Conservation (phyloP, 2,329 filamentous ascomycete species). For the Peltaster fructicola region DNA sequence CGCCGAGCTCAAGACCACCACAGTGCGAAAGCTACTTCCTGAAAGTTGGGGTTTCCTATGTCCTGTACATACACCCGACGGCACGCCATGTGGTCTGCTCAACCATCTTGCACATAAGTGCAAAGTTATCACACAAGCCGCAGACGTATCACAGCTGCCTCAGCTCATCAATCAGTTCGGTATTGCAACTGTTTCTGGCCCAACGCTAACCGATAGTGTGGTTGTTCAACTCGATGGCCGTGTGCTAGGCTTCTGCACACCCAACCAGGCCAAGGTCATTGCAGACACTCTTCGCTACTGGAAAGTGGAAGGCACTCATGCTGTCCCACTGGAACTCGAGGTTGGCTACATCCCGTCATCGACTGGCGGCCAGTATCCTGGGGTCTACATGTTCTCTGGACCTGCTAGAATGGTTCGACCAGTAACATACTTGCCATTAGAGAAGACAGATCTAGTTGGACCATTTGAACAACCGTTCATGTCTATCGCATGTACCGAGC, state of each 20-base stretch:
- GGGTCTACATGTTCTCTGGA: constrained; percentile 81
- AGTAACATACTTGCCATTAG: constrained; percentile 77
- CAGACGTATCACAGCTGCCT: constrained; percentile 60
- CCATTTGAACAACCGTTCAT: constrained; percentile 96
- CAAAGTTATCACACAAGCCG: constrained; percentile 58
- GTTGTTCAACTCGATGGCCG: constrained; percentile 80
- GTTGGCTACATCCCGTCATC: constrained; percentile 83
- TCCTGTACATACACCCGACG: constrained; percentile 93
- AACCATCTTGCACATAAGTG: constrained; percentile 96
- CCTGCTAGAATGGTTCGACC: constrained; percentile 76
- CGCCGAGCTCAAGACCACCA: constrained; percentile 90
- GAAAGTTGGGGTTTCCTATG: constrained; percentile 98
- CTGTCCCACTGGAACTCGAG: constrained; percentile 68
- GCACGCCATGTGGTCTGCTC: constrained; percentile 78
- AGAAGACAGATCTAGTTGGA: constrained; percentile 74
- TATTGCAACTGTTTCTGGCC: constrained; percentile 56
- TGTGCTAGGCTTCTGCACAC: constrained; percentile 78
- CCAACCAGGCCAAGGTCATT: constrained; percentile 63
- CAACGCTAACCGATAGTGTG: constrained; percentile 66
- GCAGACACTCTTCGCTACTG: constrained; percentile 79
- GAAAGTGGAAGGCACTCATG: constrained; percentile 79
- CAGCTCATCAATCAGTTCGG: constrained; percentile 63
- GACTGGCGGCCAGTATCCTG: constrained; percentile 84
- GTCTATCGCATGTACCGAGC: constrained; percentile 84
- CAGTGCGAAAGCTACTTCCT: constrained; percentile 82